Conservation (phyloP, 2,329 filamentous ascomycete genomes). For the Fusarium brevicatenulatum region DNA sequence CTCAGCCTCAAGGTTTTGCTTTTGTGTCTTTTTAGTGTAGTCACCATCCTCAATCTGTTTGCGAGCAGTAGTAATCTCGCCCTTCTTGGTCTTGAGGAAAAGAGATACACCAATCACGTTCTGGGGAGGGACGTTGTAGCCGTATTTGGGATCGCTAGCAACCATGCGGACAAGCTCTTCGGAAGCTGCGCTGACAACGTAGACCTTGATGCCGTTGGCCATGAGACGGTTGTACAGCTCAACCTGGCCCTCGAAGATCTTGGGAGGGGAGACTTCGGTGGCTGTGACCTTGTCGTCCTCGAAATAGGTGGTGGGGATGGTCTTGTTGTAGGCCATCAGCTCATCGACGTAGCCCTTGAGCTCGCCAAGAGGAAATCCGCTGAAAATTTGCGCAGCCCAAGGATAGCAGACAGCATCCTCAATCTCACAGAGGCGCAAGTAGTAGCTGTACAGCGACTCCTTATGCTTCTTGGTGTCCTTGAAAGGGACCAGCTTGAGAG, state of each 20-base stretch:
- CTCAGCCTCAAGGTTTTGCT: conserved; percentile 52
- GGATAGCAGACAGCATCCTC: conserved; percentile 56
- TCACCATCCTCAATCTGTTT: conserved; percentile 52
- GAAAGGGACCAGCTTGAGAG: conserved; percentile 55
- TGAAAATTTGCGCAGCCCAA: conserved; percentile 55
- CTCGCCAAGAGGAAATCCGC: conserved; percentile 55
- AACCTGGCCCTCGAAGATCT: conserved; percentile 52
- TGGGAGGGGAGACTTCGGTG: conserved; percentile 48
- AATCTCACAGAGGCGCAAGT: conserved; percentile 55
- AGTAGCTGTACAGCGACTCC: conserved; percentile 58
- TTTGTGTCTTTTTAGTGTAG: conserved; percentile 45
- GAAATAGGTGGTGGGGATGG: conserved; percentile 51
- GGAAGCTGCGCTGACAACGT: conserved; percentile 54
- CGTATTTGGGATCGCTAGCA: conserved; percentile 56
- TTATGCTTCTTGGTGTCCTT: conserved; percentile 51
- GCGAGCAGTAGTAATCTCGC: conserved; percentile 49
- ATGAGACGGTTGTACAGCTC: conserved; percentile 57
- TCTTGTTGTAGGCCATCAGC: conserved; percentile 55
- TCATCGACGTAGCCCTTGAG: conserved; percentile 59
- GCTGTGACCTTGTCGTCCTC: conserved; percentile 47
- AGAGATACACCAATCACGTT: conserved; percentile 57
- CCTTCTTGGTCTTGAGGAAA: conserved; percentile 48
- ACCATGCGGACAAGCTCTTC: conserved; percentile 60
- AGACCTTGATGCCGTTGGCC: conserved; percentile 56
- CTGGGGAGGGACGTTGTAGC: conserved; percentile 56